phyloP scores from a whole-genome alignment of 345 rosid genomes.

The Lenwebbia sp. region DNA sequence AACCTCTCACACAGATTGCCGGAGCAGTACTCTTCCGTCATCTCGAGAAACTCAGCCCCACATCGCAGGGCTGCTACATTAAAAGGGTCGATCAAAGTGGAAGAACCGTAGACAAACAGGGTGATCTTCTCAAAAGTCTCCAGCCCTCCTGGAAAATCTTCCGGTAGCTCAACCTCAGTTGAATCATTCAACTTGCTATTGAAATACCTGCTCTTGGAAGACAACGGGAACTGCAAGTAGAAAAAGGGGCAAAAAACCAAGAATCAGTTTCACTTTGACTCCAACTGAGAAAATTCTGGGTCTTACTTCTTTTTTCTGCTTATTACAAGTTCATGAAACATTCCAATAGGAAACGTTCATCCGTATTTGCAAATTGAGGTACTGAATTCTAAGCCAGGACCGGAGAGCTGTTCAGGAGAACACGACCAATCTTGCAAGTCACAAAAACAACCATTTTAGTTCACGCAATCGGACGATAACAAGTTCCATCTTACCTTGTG shows the following conservation, averaged over 20 bases:
- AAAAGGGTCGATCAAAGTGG: slow-evolving; percentile 53
- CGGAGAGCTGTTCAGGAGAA: neutral
- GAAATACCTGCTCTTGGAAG: slow-evolving; percentile 63
- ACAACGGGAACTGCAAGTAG: slow-evolving; percentile 41
- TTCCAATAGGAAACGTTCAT: neutral
- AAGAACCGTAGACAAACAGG: slow-evolving; percentile 57
- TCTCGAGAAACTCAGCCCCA: slow-evolving; percentile 68
- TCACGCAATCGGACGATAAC: neutral
- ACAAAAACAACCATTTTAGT: neutral
- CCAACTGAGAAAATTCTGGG: neutral
- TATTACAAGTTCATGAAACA: neutral
- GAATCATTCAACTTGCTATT: slow-evolving; percentile 32
- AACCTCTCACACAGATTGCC: slow-evolving; percentile 65
- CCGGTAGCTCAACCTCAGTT: slow-evolving; percentile 41
- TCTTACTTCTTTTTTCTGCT: neutral
- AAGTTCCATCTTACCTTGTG: slow-evolving; percentile 33
- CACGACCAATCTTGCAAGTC: neutral
- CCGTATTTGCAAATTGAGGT: neutral
- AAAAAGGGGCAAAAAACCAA: neutral
- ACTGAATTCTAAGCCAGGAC: neutral
- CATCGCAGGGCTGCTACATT: slow-evolving; percentile 61
- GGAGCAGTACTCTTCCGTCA: slow-evolving; percentile 48
- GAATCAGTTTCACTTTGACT: neutral
- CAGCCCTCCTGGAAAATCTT: slow-evolving; percentile 68
- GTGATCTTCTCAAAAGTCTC: slow-evolving; percentile 63